Percentiles rank a stretch among this genome's conserved stretches.
Conservation (phyloP, 1,284 basidiomycete genomes). For the Xerocomus minutiporus region DNA sequence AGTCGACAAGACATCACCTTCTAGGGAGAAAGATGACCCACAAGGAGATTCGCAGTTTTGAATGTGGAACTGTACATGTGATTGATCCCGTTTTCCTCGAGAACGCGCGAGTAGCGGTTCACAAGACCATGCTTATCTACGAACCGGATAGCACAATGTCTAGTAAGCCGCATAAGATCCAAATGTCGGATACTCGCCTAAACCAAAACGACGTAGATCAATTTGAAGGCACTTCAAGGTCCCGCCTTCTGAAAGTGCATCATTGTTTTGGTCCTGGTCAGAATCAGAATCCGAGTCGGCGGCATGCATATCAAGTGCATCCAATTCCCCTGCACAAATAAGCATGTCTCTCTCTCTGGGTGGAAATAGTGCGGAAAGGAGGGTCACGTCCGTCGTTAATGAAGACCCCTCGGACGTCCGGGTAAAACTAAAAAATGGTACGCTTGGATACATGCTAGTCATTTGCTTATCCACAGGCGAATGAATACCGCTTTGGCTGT, state of each 20-base stretch:
- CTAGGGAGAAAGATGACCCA: conserved; percentile 30
- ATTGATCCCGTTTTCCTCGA: conserved; percentile 68
- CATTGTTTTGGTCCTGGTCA: conserved; percentile 34
- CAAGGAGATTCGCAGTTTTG: conserved; percentile 79
- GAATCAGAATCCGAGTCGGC: conserved; percentile 30
- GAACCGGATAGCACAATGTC: conserved; percentile 2
- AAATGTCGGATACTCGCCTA: conserved; percentile 42
- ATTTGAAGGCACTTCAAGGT: conserved; percentile 64
- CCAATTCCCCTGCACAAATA: conserved; percentile 63
- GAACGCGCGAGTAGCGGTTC: conserved; percentile 67
- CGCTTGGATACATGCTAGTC: conserved; percentile 19
- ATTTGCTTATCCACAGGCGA: conserved; percentile 14
- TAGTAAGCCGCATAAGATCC: conserved; percentile 1
- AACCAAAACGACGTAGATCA: conserved; percentile 62
- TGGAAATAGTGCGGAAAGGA: conserved; percentile 63
- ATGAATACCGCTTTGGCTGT: conserved; percentile 8
- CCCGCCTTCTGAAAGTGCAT: conserved; percentile 31
- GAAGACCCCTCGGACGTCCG: conserved; percentile 70
- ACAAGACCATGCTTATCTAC: conserved; percentile 73
- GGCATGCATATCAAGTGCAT: conserved; percentile 45
- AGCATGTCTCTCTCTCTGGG: conserved; percentile 67
- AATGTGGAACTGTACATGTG: conserved; percentile 84
- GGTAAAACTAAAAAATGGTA: conserved; percentile 76
- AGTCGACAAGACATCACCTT: conserved; percentile 5
- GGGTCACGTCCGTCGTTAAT: conserved; percentile 58